A percentile compares a stretch with the other conserved stretches of the same genome.
Conservation (phyloP, 805 yeast species). For the Wickerhamiella musiphila region DNA sequence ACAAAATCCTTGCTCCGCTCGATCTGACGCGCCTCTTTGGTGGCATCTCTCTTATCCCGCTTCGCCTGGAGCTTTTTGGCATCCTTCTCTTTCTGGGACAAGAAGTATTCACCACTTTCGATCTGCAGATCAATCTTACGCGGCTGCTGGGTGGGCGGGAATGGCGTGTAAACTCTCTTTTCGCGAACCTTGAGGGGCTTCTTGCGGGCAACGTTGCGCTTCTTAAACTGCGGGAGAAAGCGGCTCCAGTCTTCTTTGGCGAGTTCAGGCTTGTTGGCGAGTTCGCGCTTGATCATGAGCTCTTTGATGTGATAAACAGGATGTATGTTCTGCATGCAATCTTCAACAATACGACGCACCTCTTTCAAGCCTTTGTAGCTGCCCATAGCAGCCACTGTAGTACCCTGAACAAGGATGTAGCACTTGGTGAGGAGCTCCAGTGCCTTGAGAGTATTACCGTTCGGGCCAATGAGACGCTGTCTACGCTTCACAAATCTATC, state of each 20-base stretch:
- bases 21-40: constrained; percentile 41
- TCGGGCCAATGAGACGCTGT: constrained; percentile 92
- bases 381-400: constrained; percentile 94
- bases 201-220: constrained; percentile 88
- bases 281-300: constrained; percentile 89
- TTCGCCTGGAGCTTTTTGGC: constrained; percentile 55
- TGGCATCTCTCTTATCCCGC: constrained; percentile 59
- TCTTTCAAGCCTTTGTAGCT: constrained; percentile 86
- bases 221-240: constrained; percentile 90
- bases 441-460: constrained; percentile 91
- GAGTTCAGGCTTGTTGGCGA: constrained; percentile 86
- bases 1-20: constrained; percentile 64
- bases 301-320: constrained; percentile 98
- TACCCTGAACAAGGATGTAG: constrained; percentile 91
- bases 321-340: constrained; percentile 90
- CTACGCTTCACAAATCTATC: constrained; percentile 90
- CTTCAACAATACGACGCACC: constrained; percentile 86
- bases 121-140: constrained; percentile 94
- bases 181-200: constrained; percentile 54
- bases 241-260: constrained; percentile 95
- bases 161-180: constrained; percentile 83
- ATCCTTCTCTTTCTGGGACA: constrained; percentile 71
- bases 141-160: constrained; percentile 96
- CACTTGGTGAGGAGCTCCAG: constrained; percentile 89
- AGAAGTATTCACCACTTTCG: constrained; percentile 95